Percentiles rank a stretch among this genome's conserved stretches.
phyloP scores from a whole-genome alignment of 1,284 basidiomycete species.

The Exobasidium rhododendri region DNA sequence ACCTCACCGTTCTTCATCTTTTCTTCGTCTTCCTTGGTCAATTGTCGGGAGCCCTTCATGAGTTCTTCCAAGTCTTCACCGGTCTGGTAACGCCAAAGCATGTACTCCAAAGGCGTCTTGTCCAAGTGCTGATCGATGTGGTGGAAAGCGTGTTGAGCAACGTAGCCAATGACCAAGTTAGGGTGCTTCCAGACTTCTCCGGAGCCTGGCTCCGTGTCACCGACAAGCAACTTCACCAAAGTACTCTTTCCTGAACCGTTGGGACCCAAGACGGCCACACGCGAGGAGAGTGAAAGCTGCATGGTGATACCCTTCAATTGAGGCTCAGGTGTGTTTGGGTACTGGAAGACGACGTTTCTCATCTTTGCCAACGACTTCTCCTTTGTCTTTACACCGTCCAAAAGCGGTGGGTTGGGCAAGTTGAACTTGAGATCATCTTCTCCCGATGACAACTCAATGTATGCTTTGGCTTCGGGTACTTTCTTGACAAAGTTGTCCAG shows the following conservation, averaged over 20 bases:
- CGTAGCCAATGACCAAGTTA: conserved; percentile 55
- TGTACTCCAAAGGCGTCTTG: conserved; percentile 55
- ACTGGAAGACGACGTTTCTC: conserved; percentile 53
- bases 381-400: conserved; percentile 56
- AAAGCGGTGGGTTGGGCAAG: conserved; percentile 54
- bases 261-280: conserved; percentile 54
- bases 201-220: conserved; percentile 52
- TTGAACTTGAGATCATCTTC: conserved; percentile 55
- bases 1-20: conserved; percentile 54
- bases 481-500: conserved; percentile 54
- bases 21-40: conserved; percentile 45
- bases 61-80: conserved; percentile 55
- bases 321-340: conserved; percentile 50
- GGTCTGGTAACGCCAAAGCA: conserved; percentile 56
- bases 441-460: conserved; percentile 53
- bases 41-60: conserved; percentile 47
- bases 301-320: conserved; percentile 53
- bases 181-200: conserved; percentile 56
- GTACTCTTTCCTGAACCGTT: conserved; percentile 56
- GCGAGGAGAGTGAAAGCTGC: conserved; percentile 55
- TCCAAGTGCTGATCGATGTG: conserved; percentile 56
- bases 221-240: conserved; percentile 54
- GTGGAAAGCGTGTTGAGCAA: conserved; percentile 56
- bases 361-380: conserved; percentile 56
- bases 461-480: conserved; percentile 52